Conservation (phyloP, 805 yeast genomes). For the Candida ficus region DNA sequence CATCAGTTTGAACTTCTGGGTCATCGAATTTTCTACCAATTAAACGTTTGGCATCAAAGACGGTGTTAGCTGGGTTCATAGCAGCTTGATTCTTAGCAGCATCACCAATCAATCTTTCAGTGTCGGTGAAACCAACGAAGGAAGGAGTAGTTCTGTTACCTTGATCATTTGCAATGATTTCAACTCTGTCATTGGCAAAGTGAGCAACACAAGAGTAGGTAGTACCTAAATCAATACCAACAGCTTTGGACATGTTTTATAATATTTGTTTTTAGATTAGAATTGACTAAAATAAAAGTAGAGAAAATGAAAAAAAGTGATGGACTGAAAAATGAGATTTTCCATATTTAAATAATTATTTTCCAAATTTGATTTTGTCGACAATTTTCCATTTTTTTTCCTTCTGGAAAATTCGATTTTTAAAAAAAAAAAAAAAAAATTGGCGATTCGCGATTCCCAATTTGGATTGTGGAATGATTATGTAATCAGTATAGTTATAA, state of each 20-base stretch:
- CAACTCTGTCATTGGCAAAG: constrained; percentile 86
- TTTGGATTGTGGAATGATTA: background rate
- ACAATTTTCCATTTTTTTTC: constrained; percentile 6
- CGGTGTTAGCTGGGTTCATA: constrained; percentile 85
- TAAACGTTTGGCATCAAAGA: constrained; percentile 86
- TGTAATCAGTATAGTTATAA: background rate
- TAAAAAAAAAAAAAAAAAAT: background rate
- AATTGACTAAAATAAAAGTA: background rate
- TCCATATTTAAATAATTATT: constrained; percentile 1
- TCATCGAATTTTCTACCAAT: constrained; percentile 87
- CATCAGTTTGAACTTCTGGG: constrained; percentile 69
- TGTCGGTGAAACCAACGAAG: constrained; percentile 89
- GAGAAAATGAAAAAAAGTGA: background rate
- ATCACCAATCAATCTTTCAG: constrained; percentile 45
- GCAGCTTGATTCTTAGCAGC: constrained; percentile 94
- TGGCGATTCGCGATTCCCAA: too few species aligned
- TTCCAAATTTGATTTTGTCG: constrained; percentile 5
- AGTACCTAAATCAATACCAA: constrained; percentile 74
- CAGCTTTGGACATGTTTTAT: constrained; percentile 17
- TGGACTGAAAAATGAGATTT: background rate
- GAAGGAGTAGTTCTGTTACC: constrained; percentile 98
- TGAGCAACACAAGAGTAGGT: constrained; percentile 96
- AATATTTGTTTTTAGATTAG: constrained; percentile 2
- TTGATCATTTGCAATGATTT: constrained; percentile 95
- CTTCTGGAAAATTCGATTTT: constrained; percentile 14